Evolutionary conservation across 139 green algal species (phyloP), one percentile per base, ranked within the genome.

Genomic region (Eudorina sp.): DNA sequence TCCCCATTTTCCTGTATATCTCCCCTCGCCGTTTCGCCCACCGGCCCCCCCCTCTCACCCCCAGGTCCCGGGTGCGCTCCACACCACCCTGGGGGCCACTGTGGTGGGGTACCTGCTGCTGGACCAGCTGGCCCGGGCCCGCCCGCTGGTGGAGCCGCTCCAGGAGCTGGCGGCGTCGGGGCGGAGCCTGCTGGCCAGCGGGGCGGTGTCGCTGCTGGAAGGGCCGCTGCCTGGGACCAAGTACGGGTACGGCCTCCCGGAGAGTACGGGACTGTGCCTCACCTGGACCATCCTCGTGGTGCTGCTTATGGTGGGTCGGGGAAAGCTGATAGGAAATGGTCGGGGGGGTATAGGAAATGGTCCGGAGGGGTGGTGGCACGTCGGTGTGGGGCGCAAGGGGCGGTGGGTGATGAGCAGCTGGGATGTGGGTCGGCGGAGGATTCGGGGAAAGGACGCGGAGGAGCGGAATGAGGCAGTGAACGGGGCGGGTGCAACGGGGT

Each of bases 171-270:
- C 43, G 29, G 45, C 31, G 34, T 41, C 62, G 31, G 78, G 40
- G 4, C 38, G 40, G 14, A 34, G 43, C 14, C 64, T 87, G n/a
- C 60, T 87, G 81, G 64, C 81, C 19, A 41, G 62, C 4, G 81
- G 45, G 19, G 45, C 53, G 45, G 31, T 18, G 31, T 66, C 64
- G 16, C 13, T 87, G 81, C 64, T 87, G 60, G 81, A 78, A 23
- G 27, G 43, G 46, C 81, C 81, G n/a, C 4, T 4, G 36, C n/a
- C 45, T 18, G 68, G 86, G 21, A 0, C 60, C 25, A 25, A 3
- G 53, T 91, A 85, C 68, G 31, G 69, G 0, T 91, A 91, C 72
- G 88, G 88, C 6, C 80, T 91, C 68, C 4, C 69, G n/a, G 60
- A 86, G 66, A 68, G 27, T 45, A 55, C 75, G 41, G 31, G 51